Base-by-base conservation (phyloP, 768 basidiomycete species). In the Lyophyllum semitale region DNA sequence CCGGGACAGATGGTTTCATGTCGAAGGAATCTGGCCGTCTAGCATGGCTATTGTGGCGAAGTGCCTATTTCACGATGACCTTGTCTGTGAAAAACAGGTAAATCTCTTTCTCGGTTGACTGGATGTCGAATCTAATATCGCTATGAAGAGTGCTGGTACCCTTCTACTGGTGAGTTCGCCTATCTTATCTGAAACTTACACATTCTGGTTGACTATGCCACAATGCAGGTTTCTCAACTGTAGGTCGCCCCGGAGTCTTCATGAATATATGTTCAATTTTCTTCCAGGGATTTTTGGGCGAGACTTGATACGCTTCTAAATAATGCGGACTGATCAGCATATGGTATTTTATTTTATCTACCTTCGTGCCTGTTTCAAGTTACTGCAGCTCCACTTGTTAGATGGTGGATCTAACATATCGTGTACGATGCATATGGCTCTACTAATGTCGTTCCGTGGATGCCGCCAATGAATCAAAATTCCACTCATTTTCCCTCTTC, bases 41-140 rank as follows among this genome's bases (percentile, higher is more conserved):
- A 35, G 89, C 89, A 11, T 91, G 89, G 89, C 73, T 91, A 29
- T 74, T 91, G 45, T 91, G 89, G 89, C 77, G 89, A 50, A 87
- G 85, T 17, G 89, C 90, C 1, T 92, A 93, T 71, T 89, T 90
- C 67, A 88, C 87, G 5, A 83, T 83, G 82, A 88, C 88, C 4
- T 68, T 92, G 50, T 89, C 87, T 64, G 55, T 80, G 58, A 76
- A 88, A 68, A 91, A 91, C 70, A 88, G 84, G 84, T 85, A 59
- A 62, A 79, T 77, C 8, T 20, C 43, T 44, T 37, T 52, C 22
- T 27, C 15, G 4, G 8, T 40, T 8, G 9, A 11, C n/a, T 26
- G 22, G 20, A 23, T 5, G 17, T 26, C 17, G 35, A 22, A 40
- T 20, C 46, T 43, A 9, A 38, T 32, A 9, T n/a, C n/a, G 35